phyloP scores from a whole-genome alignment of 495 filamentous ascomycete genomes.

The Lasiosphaeria hispida region DNA sequence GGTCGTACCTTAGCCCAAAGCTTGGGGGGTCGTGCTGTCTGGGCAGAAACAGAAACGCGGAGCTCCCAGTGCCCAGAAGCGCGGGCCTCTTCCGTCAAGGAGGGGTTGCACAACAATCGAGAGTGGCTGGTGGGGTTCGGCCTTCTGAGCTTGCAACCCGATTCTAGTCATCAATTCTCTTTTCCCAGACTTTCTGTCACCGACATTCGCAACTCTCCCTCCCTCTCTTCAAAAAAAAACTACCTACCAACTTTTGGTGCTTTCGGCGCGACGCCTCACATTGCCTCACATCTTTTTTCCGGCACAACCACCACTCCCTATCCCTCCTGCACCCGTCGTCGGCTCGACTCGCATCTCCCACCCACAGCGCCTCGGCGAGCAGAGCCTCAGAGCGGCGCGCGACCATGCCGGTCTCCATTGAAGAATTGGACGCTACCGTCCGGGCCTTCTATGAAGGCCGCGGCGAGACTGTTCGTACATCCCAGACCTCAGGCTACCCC shows the following conservation, averaged over 20 bases:
- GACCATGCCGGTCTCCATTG: conserved; percentile 64
- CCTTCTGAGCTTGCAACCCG: conserved; percentile 38
- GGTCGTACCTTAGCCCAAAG: too few species aligned
- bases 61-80: neutral
- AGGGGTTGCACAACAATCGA: conserved; percentile 37
- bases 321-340: neutral
- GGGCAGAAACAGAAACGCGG: conserved; percentile 12
- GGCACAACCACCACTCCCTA: neutral
- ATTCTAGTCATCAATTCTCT: conserved; percentile 29
- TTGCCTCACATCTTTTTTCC: neutral
- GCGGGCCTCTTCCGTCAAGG: conserved; percentile 17
- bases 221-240: conserved; percentile 3
- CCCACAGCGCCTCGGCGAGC: neutral
- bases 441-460: conserved; percentile 95
- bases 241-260: conserved; percentile 18
- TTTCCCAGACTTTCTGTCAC: conserved; percentile 33
- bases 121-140: conserved; percentile 40
- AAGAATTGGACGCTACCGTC: conserved; percentile 93
- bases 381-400: conserved; percentile 14
- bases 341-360: neutral
- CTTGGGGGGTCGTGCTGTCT: neutral
- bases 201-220: conserved; percentile 7
- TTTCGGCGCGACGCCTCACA: neutral
- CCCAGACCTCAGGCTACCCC: conserved; percentile 23
- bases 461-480: conserved; percentile 74